These are phyloP conservation scores for Phytopythium ostracodes DNA, from an alignment of 352 stramenopile species.

Conservation along the genomic window DNA sequence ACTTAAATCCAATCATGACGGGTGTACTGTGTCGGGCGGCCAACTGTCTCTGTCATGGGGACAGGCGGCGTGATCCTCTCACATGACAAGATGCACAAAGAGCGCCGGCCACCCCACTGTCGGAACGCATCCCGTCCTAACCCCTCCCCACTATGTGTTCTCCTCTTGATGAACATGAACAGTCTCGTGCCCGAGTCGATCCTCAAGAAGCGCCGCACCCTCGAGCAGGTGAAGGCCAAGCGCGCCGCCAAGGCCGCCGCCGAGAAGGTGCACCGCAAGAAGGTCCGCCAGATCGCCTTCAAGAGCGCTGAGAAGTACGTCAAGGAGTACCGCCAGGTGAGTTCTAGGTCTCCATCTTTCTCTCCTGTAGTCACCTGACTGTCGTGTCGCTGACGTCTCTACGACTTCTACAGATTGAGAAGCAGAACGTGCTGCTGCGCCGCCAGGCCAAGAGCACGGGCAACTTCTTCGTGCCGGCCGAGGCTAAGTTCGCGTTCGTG, in stretches of 20 bases:
- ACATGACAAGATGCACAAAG: conserved; percentile 4
- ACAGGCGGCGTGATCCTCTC: background rate
- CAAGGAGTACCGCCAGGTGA: conserved; percentile 95
- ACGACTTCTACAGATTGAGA: conserved; percentile 65
- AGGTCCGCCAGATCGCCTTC: conserved; percentile 89
- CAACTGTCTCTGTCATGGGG: background rate
- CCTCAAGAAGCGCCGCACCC: conserved; percentile 89
- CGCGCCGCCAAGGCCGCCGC: conserved; percentile 66
- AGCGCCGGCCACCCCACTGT: conserved; percentile 2
- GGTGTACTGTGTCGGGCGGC: conserved; percentile 48
- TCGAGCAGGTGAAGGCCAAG: conserved; percentile 88
- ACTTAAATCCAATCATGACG: conserved; percentile 88
- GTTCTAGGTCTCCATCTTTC: background rate
- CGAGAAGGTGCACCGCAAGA: conserved; percentile 81
- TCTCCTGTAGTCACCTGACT: background rate
- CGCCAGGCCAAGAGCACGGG: conserved; percentile 94
- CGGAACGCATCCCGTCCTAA: conserved; percentile 75
- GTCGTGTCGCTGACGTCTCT: background rate
- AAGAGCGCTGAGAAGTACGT: conserved; percentile 98
- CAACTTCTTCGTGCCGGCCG: conserved; percentile 97
- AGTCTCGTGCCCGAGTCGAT: conserved; percentile 89
- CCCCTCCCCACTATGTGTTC: conserved; percentile 8
- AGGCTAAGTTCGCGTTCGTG: conserved; percentile 98
- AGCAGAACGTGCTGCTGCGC: conserved; percentile 91
- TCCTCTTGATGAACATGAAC: conserved; percentile 9